These are phyloP conservation scores for Taxawa tesnikishii DNA, from an alignment of 2,329 filamentous ascomycete genomes.

Conservation along the genomic window DNA sequence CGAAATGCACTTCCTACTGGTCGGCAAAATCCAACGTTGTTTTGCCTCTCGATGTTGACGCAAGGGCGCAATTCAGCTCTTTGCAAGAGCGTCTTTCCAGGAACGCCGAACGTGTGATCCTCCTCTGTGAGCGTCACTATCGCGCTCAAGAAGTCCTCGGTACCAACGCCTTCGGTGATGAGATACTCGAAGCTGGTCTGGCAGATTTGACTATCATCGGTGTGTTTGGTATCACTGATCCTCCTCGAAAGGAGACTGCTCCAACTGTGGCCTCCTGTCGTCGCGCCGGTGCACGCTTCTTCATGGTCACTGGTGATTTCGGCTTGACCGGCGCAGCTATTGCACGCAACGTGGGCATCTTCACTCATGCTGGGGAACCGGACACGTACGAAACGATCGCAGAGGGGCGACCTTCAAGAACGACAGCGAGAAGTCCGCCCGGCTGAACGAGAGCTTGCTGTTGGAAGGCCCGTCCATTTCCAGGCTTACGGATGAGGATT, in stretches of 20 bases:
- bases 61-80: slow-evolving; percentile 20
- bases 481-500: slow-evolving; percentile 22
- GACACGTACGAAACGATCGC: slow-evolving; percentile 16
- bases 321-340: slow-evolving; percentile 28
- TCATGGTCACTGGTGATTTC: slow-evolving; percentile 33
- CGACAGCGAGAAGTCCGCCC: slow-evolving; percentile 2
- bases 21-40: slow-evolving; percentile 16
- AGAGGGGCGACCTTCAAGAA: slow-evolving; percentile 4
- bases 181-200: slow-evolving; percentile 28
- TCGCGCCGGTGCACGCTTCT: slow-evolving; percentile 25
- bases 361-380: slow-evolving; percentile 14
- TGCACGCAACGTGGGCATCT: slow-evolving; percentile 28
- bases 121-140: slow-evolving; percentile 28
- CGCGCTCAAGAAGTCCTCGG: slow-evolving; percentile 15
- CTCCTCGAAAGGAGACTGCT: slow-evolving; percentile 23
- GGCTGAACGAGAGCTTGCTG: slow-evolving; percentile 7
- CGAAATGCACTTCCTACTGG: slow-evolving; percentile 14
- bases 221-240: slow-evolving; percentile 36
- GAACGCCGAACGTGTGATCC: slow-evolving; percentile 32
- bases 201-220: slow-evolving; percentile 37
- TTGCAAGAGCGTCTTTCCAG: slow-evolving; percentile 29
- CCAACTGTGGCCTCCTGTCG: slow-evolving; percentile 23
- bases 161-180: slow-evolving; percentile 40
- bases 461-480: slow-evolving; percentile 12
- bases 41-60: slow-evolving; percentile 22